A percentile compares a stretch with the other conserved stretches of the same genome.
Evolutionary conservation across 306 rosid genomes (phyloP).

Genomic region (Trifolium pratense): DNA sequence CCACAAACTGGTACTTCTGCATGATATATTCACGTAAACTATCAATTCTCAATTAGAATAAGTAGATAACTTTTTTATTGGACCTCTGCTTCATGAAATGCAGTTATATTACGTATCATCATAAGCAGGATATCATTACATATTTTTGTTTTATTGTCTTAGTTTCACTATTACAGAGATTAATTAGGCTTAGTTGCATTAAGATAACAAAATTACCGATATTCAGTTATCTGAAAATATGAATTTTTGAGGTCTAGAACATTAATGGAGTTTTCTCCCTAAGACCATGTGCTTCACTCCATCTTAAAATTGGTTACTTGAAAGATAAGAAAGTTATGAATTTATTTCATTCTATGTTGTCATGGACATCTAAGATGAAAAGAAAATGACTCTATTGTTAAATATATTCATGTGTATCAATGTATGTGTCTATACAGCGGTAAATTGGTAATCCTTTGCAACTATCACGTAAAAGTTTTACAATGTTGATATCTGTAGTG

Average conservation of each 20-base stretch:
- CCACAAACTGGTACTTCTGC: neutral
- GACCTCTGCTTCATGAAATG: neutral
- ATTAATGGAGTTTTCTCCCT: neutral
- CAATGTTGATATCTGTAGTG: neutral
- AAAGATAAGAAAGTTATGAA: slow-evolving; percentile 4
- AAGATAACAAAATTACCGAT: neutral
- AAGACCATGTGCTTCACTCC: neutral
- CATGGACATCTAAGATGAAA: slow-evolving; percentile 15
- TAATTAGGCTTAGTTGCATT: neutral
- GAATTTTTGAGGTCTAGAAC: slow-evolving; percentile 1
- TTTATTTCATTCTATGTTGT: slow-evolving; percentile 8
- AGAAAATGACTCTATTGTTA: neutral
- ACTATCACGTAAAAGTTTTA: slow-evolving; percentile 26
- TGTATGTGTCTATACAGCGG: neutral
- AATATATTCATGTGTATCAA: neutral
- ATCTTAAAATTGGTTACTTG: neutral
- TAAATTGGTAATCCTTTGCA: slow-evolving; percentile 11
- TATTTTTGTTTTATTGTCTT: neutral
- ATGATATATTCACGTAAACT: neutral
- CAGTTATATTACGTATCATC: neutral
- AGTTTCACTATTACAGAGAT: neutral
- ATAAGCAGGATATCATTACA: neutral
- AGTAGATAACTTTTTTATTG: neutral
- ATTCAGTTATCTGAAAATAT: slow-evolving; percentile 1
- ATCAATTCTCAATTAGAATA: neutral